Base-by-base conservation (phyloP, 305 asterid species). In the Ajuga reptans region DNA sequence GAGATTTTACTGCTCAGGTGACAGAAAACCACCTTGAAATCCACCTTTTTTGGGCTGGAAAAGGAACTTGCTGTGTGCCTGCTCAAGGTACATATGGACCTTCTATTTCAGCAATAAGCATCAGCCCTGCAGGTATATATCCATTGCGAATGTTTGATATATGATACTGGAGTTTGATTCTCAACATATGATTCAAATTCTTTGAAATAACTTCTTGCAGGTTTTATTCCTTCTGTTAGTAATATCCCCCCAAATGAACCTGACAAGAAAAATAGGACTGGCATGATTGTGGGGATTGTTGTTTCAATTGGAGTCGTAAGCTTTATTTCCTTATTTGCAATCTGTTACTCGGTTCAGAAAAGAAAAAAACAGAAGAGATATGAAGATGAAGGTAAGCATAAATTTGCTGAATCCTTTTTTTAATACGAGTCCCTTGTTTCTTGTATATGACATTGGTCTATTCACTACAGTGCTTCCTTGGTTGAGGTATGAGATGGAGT, bases 21-120 rank as follows among this genome's bases (percentile, higher is more conserved):
- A 72, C 83, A 39, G 85, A 84, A 65, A 89, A 86, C 74, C 77
- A 81, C 71, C 83, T 89, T 33, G 95, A 89, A 71, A 77, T 89
- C 52, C 96, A 89, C 77, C 83, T 89, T 27, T 84, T 85, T 71
- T 89, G 95, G 96, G 91, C 86, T 55, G 96, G 95, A 37, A 89
- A 83, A 77, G 95, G 96, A 73, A 87, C 96, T 62, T 89, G 96
- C 69, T 87, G 92, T 79, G 89, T 86, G 34, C 95, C 96, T 75
- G 4, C 0, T 31, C 90, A 73, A 69, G 86, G 88, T 54, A 70
- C 72, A 55, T 87, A 81, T 59, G 96, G 96, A 68, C 92, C 96
- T 71, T 64, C 82, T 9, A 82, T 87, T 66, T 85, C 96, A 45
- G 92, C 89, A 2, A 80, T 89, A 73, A 85, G 92, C 27, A 91